Conservation (phyloP, 345 rosid species). For the Eutrema yunnanense region DNA sequence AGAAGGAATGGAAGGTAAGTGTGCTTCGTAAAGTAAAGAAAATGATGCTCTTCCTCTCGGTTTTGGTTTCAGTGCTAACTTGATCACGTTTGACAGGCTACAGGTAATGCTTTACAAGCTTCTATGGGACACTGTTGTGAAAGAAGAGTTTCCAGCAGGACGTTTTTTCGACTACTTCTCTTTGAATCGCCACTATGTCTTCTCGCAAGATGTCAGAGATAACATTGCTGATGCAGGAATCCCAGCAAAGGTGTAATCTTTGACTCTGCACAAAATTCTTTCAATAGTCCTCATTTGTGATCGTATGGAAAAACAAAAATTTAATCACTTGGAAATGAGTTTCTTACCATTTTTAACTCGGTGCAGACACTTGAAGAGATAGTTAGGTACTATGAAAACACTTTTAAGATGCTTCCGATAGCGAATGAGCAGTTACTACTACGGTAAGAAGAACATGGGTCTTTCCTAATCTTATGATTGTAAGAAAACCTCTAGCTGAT, state of each 20-base stretch:
- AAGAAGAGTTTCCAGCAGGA: slow-evolving; percentile 39
- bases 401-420: slow-evolving; percentile 43
- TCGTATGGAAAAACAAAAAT: background rate
- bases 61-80: background rate
- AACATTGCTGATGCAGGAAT: slow-evolving; percentile 42
- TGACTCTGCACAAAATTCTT: background rate
- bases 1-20: slow-evolving; percentile 73
- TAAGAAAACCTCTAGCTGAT: background rate
- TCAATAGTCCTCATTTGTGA: background rate
- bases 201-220: slow-evolving; percentile 60
- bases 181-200: slow-evolving; percentile 36
- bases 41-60: background rate
- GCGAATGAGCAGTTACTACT: slow-evolving; percentile 48
- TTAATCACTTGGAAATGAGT: background rate
- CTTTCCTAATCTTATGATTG: background rate
- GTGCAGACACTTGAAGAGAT: slow-evolving; percentile 69
- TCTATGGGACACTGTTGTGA: slow-evolving; percentile 65
- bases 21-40: background rate
- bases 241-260: slow-evolving; percentile 48
- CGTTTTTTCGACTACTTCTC: slow-evolving; percentile 56
- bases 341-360: background rate
- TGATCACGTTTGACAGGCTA: slow-evolving; percentile 37
- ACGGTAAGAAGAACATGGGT: slow-evolving; percentile 38
- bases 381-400: slow-evolving; percentile 45
- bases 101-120: slow-evolving; percentile 84